Base-by-base conservation (phyloP, 257 asterid genomes). In the Vinca minor region DNA sequence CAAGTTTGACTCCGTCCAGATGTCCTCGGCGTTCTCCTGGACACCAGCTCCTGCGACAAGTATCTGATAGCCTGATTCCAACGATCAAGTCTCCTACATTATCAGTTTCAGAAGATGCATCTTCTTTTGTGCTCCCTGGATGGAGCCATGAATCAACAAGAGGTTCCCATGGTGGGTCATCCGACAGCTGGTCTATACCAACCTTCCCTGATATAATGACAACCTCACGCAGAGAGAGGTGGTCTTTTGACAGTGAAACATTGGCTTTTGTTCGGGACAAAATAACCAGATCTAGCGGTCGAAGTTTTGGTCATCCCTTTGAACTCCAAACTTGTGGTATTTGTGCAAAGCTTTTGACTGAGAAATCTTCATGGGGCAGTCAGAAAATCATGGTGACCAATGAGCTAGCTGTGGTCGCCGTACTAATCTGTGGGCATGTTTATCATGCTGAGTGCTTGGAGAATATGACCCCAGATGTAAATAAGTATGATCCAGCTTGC, bases 381-480 rank as follows among this genome's bases (percentile, higher is more conserved):
- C 95, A 82, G 62, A 89, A 85, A 36, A 69, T 87, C 8, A 79
- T 84, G 36, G 78, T 85, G 47, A 36, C 83, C 21, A 87, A 85
- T 50, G 99, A 93, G 72, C 79, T 93, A 45, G 80, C 94, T 35
- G 97, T 87, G 71, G 94, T 84, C 63, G 84, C 99, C 57, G 96
- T 93, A 64, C 74, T 93, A 67, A 83, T 75, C 13, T 93, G 99
- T 64, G 97, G 94, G 18, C 99, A 93, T 52, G 96, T 76, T 66
- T 89, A 84, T 78, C 99, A 93, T 72, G 89, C 91, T 11, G 99
- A 93, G 59, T 93, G 99, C 78, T 73, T 93, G 83, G 99, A 93
- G 78, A 78, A 75, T 63, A 84, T 89, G 99, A 89, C 99, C 4
- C 73, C 88, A 61, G 97, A 93, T 47, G 71, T 84, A 65, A 78